Base-by-base conservation (phyloP, 1,139 yeast genomes). In the Nakaseomyces kungkrabaensis region DNA sequence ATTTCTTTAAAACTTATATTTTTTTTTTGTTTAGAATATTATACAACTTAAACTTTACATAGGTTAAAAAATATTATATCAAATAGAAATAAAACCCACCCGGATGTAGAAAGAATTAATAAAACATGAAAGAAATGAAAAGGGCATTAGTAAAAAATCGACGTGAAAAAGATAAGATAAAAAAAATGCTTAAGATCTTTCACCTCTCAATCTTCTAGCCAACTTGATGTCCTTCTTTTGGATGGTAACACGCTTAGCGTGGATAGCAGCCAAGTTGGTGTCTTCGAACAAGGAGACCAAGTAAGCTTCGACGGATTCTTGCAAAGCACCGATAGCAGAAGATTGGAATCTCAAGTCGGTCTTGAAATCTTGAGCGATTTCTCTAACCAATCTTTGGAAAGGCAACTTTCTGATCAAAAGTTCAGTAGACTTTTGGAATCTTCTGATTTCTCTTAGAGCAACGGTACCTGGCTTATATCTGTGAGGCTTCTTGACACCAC, bases 401-500 rank as follows among this genome's bases (percentile, higher is more conserved):
- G 97, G 97, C 67, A 90, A 82, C 78, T 90, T 89, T 83, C 97
- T 88, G 76, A 90, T 89, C 72, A 90, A 82, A 56, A 90, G 79
- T 76, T 90, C 97, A 68, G 97, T 90, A 59, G 96, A 86, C 77
- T 90, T 90, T 79, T 90, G 97, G 82, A 90, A 90, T 79, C 97
- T 88, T 85, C 97, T 88, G 71, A 90, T 90, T 80, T 90, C 97
- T 85, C 97, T 90, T 72, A 90, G 86, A 68, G 97, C 97, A 70
- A 90, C 97, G 70, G 97, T 90, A 89, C 97, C 97, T 74, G 97
- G 97, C 92, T 89, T 90, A 79, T 89, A 90, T 85, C 97, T 88
- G 88, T 90, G 97, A 64, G 97, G 97, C 81, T 90, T 90, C 90
- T 90, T 90, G 72, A 90, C 97, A 84, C 97, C 97, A 73, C 97